Conservation (phyloP, 345 rosid species). For the Syzygium aqueum region DNA sequence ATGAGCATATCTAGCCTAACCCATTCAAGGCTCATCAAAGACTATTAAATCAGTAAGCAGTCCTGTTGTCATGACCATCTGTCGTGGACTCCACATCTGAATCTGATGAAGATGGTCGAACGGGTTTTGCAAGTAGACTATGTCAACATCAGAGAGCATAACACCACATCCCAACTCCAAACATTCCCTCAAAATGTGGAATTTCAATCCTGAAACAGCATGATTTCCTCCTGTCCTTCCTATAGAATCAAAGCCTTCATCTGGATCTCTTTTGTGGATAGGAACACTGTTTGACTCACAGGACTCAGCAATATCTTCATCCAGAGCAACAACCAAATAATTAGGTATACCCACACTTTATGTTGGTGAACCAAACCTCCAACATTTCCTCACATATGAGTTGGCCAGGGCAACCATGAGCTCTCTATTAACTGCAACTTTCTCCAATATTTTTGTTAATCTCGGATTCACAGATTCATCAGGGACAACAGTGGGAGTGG, state of each 20-base stretch:
- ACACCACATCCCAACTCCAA: constrained; percentile 41
- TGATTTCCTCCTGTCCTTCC: constrained; percentile 28
- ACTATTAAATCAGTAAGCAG: constrained; percentile 35
- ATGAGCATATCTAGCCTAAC: constrained; percentile 40
- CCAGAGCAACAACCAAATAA: constrained; percentile 32
- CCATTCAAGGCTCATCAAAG: constrained; percentile 34
- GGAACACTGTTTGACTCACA: constrained; percentile 33
- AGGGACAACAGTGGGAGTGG: constrained; percentile 27
- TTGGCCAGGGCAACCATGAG: constrained; percentile 39
- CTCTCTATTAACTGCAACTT: constrained; percentile 22
- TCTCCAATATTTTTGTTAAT: constrained; percentile 19
- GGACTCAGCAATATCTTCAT: constrained; percentile 20
- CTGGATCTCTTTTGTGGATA: constrained; percentile 23
- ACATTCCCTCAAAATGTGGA: constrained; percentile 35
- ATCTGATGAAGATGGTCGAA: constrained; percentile 36
- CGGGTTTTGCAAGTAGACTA: constrained; percentile 36
- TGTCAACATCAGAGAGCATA: constrained; percentile 39
- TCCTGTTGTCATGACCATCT: constrained; percentile 34
- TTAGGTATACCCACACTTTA: constrained; percentile 24
- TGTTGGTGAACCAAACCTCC: constrained; percentile 39
- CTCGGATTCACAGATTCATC: constrained; percentile 36
- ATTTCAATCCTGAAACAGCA: constrained; percentile 43
- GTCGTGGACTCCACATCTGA: constrained; percentile 43
- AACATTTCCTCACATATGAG: constrained; percentile 26
- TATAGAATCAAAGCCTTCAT: constrained; percentile 24